Evolutionary conservation across 768 basidiomycete species (phyloP), one percentile per base, ranked within the genome.

Genomic region (Mycena crocata): DNA sequence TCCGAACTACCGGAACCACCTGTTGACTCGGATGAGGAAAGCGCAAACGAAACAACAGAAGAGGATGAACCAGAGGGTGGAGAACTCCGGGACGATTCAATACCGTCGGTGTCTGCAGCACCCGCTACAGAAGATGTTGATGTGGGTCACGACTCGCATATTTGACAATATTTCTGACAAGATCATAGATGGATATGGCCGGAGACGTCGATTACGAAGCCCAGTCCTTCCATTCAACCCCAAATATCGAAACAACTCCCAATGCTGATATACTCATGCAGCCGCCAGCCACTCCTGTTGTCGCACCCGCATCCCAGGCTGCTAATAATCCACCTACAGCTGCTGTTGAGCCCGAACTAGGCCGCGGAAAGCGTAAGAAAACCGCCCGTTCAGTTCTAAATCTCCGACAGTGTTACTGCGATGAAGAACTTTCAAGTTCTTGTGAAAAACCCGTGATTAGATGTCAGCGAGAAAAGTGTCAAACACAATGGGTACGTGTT

Each of bases 381-480:
- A 59, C 17, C 35, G 31, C 37, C n/a, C 57, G 32, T 5, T 30
- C 35, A 14, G 5, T 59, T 17, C 7, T n/a, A 8, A 19, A 48
- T 23, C 57, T 59, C 13, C 19, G 30, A 39, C 28, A 59, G 13
- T 59, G 57, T 40, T 26, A 37, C 30, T 59, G 57, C 21, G 57
- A 28, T 6, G 15, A 23, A 5, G 3, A 34, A 21, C 26, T 45
- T 21, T 59, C 57, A 5, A 23, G 23, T 5, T 37, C 46, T 13
- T 19, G 12, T 6, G 23, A 12, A 17, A 32, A n/a, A n/a, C n/a
- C 23, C 15, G 44, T n/a, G 2, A 59, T 59, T 15, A 17, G 31
- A 31, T 59, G 57, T 17, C 48, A 59, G 10, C 26, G 57, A 26
- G 30, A 50, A 5, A 46, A 28, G 12, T 59, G 57, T 24, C 34